Base-by-base conservation (phyloP, 352 stramenopile species). In the Globisporangium abappressorium region DNA sequence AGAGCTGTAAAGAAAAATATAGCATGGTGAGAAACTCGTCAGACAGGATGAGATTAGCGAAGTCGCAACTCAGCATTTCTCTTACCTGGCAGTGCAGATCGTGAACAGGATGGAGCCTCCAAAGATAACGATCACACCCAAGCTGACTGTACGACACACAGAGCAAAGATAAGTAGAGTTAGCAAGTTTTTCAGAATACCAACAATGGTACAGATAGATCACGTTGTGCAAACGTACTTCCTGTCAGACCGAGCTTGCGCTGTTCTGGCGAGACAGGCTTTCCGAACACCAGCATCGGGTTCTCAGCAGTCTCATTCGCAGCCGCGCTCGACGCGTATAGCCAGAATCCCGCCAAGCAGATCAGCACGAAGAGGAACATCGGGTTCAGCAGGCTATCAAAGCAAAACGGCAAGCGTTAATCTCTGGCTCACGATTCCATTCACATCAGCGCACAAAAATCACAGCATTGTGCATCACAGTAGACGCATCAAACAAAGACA, bases 361-460 rank as follows among this genome's bases (percentile, higher is more conserved):
- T 94, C 38, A 95, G 76, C 24, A 93, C 84, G 75, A 95, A 95
- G 11, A 95, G 74, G 66, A 95, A 95, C 64, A 95, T 85, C 66
- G 87, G 87, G 69, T 95, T 95, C 54, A 95, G 62, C 62, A 95
- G 54, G 57, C 85, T 95, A 72, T 41, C 65, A 33, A 33, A 54
- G 22, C 20, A 56, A 1, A 12, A 69, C 26, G 58, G 58, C 47
- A 62, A 41, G 20, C 46, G 38, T 65, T 47, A 65, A 33, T n/a
- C 55, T 57, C 20, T 36, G 28, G 24, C 12, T 26, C 20, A 54
- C n/a, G 69, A 22, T 14, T 11, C 24, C 34, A 64, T 56, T 22
- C n/a, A 24, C 24, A 64, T 56, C 53, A 59, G 53, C 62, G 30
- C n/a, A 66, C 51, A 14, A 47, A 1, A 8, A 47, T 11, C 56